A percentile compares a stretch with the other conserved stretches of the same genome.
These are phyloP conservation scores for Brassica hybrid DNA, from an alignment of 441 rosid genomes.

Conservation along the genomic window DNA sequence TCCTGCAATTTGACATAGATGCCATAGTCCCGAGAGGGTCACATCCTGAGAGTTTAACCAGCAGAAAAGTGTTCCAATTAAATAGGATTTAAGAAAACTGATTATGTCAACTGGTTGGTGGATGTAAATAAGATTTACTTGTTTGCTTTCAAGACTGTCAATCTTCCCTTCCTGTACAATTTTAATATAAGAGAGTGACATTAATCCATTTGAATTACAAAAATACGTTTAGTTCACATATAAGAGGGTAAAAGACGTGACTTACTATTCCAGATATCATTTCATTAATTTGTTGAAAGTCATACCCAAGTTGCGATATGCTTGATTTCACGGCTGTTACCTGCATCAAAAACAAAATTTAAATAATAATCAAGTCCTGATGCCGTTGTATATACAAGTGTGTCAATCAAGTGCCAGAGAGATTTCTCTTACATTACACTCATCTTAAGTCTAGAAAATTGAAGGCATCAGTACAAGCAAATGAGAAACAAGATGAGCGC, in stretches of 20 bases:
- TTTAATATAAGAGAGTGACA: conserved; percentile 28
- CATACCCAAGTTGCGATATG: conserved; percentile 80
- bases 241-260: conserved; percentile 28
- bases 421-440: neutral
- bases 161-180: conserved; percentile 81
- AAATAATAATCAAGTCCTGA: neutral
- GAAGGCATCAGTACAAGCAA: conserved; percentile 16
- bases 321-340: conserved; percentile 72
- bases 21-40: conserved; percentile 78
- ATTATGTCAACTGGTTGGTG: conserved; percentile 10
- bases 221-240: neutral
- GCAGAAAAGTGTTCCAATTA: too few species aligned
- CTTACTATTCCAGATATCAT: conserved; percentile 87
- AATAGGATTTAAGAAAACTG: neutral
- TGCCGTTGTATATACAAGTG: neutral
- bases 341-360: conserved; percentile 47
- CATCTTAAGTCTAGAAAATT: neutral
- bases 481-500: conserved; percentile 21
- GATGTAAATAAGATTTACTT: conserved; percentile 47
- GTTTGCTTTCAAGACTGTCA: conserved; percentile 77
- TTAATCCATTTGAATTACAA: conserved; percentile 11
- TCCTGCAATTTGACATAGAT: conserved; percentile 75
- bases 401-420: conserved; percentile 3
- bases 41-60: conserved; percentile 65
- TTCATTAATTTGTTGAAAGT: conserved; percentile 65